Evolutionary conservation across 371 early-diverging fungal genomes (phyloP), one percentile per base, ranked within the genome.

Genomic region (Actinomortierella ambigua): DNA sequence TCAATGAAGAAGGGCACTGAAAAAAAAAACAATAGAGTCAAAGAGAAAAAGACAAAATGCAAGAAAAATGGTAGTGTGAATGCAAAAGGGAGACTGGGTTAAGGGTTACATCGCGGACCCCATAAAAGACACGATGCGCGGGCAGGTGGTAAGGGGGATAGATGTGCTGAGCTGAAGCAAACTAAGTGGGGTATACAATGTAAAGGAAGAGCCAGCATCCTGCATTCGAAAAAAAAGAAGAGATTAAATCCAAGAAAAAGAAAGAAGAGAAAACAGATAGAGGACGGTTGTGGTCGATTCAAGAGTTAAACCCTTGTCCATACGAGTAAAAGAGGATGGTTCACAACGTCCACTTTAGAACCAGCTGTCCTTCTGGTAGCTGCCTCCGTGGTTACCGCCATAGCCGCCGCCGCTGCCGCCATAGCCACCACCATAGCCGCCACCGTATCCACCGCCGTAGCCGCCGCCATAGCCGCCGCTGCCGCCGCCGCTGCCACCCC

Each of bases 311-410:
- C 6, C 15, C 46, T 2, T 44, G 27, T 44, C 41, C 44, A 43
- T 24, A 27, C 23, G 24, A 41, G 24, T 24, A 24, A 18, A 41
- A 22, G n/a, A 9, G 42, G 23, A 26, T 3, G 41, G 3, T 41
- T 47, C 26, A 57, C 43, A 15, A 20, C n/a, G 20, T 20, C 44
- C n/a, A 20, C 39, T 27, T 76, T 76, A 79, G 70, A 73, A 79
- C 79, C 79, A 79, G 58, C 76, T 75, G 69, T 71, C 73, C 28
- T 61, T 61, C 17, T 63, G 56, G 28, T 50, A 42, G 52, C 34
- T 34, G 26, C 57, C 57, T 22, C 70, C 70, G 48, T 59, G 41
- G 34, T 24, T 40, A 20, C 63, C 61, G 28, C 69, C 61, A 23
- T 55, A 43, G 9, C 63, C 57, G 24, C 73, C 65, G 43, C 62